Percentiles rank a stretch among this genome's conserved stretches.
These are phyloP conservation scores for Cicer yamashitae DNA, from an alignment of 306 rosid species.

Conservation along the genomic window DNA sequence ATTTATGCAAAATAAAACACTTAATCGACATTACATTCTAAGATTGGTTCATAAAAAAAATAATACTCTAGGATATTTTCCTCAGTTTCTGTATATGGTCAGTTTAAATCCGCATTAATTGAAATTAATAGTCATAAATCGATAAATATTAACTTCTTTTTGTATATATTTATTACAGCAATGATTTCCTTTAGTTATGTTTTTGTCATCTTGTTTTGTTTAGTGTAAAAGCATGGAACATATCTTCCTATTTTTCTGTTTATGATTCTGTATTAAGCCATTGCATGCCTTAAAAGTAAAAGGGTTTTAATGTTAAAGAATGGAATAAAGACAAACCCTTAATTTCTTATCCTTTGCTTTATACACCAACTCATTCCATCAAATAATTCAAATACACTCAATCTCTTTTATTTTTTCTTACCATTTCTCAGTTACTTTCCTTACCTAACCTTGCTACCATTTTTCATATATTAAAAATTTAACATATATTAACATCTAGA, in stretches of 20 bases:
- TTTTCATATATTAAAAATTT: not conserved
- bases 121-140: slow-evolving; percentile 3
- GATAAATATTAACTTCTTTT: not conserved
- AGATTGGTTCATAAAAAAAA: too few species aligned
- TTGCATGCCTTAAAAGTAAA: slow-evolving; percentile 41
- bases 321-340: slow-evolving; percentile 48
- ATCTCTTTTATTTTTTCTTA: slow-evolving; percentile 39
- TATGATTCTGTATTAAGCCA: not conserved
- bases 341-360: slow-evolving; percentile 53
- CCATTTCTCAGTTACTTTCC: slow-evolving; percentile 45
- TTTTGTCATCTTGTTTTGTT: not conserved
- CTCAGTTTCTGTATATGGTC: too few species aligned
- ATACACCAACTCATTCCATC: slow-evolving; percentile 35
- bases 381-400: slow-evolving; percentile 52
- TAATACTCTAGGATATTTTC: too few species aligned
- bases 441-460: slow-evolving; percentile 53
- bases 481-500: slow-evolving; percentile 3
- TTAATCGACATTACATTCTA: too few species aligned
- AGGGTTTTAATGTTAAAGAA: slow-evolving; percentile 42
- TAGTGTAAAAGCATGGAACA: slow-evolving; percentile 18
- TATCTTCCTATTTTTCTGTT: not conserved
- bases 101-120: not conserved
- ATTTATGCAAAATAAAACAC: too few species aligned
- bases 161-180: not conserved
- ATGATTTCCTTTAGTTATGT: not conserved